These are phyloP conservation scores for Pyrrhoderma lamaoense DNA, from an alignment of 1,284 basidiomycete genomes.

Conservation along the genomic window DNA sequence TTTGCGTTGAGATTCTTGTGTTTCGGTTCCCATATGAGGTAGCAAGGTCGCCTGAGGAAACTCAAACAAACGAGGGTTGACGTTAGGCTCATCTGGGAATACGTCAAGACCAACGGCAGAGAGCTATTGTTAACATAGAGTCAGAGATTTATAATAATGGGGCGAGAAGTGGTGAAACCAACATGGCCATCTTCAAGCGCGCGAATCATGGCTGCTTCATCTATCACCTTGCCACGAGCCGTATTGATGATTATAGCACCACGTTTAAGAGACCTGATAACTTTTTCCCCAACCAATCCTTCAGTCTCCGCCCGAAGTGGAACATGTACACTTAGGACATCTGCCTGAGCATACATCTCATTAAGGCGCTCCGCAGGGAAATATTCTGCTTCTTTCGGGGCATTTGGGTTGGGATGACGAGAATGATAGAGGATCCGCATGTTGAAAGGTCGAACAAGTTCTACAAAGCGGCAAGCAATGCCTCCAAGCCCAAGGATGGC, in stretches of 20 bases:
- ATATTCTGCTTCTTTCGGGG: conserved; percentile 75
- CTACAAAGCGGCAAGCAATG: conserved; percentile 70
- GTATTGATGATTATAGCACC: conserved; percentile 84
- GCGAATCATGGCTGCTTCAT: conserved; percentile 79
- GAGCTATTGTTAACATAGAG: conserved; percentile 40
- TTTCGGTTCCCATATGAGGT: conserved; percentile 89
- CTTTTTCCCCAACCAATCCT: conserved; percentile 67
- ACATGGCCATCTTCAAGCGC: conserved; percentile 84
- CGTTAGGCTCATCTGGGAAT: conserved; percentile 80
- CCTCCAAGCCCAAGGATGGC: conserved; percentile 89
- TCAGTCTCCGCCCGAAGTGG: conserved; percentile 70
- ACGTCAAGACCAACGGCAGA: conserved; percentile 84
- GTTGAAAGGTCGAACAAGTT: conserved; percentile 66
- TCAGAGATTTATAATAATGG: background rate
- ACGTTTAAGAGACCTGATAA: conserved; percentile 76
- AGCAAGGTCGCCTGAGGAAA: conserved; percentile 80
- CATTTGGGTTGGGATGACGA: conserved; percentile 46
- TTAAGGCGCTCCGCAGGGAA: conserved; percentile 52
- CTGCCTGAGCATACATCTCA: conserved; percentile 66
- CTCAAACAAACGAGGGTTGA: conserved; percentile 73
- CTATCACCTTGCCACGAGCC: conserved; percentile 83
- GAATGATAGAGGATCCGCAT: conserved; percentile 87
- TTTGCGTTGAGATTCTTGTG: conserved; percentile 69
- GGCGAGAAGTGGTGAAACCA: conserved; percentile 25
- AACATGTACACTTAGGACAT: conserved; percentile 75